These are phyloP conservation scores for Coniferiporia sulphurascens DNA, from an alignment of 1,284 basidiomycete species.

Conservation along the genomic window DNA sequence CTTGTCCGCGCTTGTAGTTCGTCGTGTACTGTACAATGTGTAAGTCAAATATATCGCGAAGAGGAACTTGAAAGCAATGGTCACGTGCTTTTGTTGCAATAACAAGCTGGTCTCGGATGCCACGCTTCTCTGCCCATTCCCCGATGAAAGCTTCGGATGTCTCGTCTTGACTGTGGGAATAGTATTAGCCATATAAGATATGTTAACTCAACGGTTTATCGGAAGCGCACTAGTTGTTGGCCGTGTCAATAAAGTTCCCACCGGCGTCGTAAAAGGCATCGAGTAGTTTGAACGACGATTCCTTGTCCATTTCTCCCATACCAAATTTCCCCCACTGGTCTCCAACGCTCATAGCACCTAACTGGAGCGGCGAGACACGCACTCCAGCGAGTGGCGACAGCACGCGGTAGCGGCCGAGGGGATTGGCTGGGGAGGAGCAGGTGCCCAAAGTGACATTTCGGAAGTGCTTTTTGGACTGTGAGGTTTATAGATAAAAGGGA, in stretches of 20 bases:
- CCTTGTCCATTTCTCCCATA: slow-evolving; percentile 11
- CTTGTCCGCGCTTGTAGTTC: slow-evolving; percentile 24
- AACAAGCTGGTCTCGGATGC: slow-evolving; percentile 41
- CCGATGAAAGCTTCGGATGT: slow-evolving; percentile 22
- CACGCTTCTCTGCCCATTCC: slow-evolving; percentile 41
- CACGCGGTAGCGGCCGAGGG: slow-evolving; percentile 32
- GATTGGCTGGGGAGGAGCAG: slow-evolving; percentile 14
- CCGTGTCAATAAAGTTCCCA: slow-evolving; percentile 22
- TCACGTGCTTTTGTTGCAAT: slow-evolving; percentile 39
- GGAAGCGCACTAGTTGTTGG: slow-evolving; percentile 13
- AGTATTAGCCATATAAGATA: neutral
- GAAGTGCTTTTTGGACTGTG: neutral
- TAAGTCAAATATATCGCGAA: slow-evolving; percentile 22
- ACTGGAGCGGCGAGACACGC: slow-evolving; percentile 39
- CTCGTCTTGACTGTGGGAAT: slow-evolving; percentile 29
- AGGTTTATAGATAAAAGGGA: no score
- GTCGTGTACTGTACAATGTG: slow-evolving; percentile 30
- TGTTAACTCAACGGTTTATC: neutral
- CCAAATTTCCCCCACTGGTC: slow-evolving; percentile 26
- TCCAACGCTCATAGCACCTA: slow-evolving; percentile 42
- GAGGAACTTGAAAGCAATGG: slow-evolving; percentile 12
- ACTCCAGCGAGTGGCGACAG: slow-evolving; percentile 34
- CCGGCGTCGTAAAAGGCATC: slow-evolving; percentile 19
- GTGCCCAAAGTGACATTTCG: slow-evolving; percentile 2
- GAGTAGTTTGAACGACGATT: slow-evolving; percentile 20